A percentile compares a stretch with the other conserved stretches of the same genome.
Evolutionary conservation across 352 stramenopile species (phyloP).

Genomic region (Globisporangium carolinianum): DNA sequence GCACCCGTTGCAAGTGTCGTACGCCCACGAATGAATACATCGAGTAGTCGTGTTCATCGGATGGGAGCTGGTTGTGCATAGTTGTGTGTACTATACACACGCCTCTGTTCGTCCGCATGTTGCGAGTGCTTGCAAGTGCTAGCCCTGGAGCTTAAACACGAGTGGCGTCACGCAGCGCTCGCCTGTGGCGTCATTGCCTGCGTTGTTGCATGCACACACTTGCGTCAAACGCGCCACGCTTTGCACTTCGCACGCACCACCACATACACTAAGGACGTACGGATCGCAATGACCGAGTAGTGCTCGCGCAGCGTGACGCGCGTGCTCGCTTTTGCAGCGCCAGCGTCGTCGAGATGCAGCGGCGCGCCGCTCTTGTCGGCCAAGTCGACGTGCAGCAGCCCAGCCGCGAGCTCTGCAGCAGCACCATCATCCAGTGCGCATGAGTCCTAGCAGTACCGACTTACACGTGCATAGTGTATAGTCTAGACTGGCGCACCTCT

Average conservation of each 20-base stretch:
- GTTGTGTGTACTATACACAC: no score
- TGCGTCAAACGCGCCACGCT: no score
- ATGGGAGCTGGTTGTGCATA: no score
- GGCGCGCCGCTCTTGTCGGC: slow-evolving; percentile 31
- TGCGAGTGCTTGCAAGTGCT: neutral
- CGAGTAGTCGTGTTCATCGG: no score
- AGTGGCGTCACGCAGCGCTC: slow-evolving; percentile 28
- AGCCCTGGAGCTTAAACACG: slow-evolving; percentile 15
- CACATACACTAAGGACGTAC: slow-evolving; percentile 17
- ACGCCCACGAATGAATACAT: no score
- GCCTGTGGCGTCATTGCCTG: slow-evolving; percentile 29
- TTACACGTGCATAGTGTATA: no score
- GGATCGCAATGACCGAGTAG: slow-evolving; percentile 44
- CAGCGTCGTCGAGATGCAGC: slow-evolving; percentile 42
- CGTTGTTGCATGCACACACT: no score
- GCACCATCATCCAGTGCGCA: no score
- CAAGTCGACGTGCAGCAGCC: slow-evolving; percentile 39
- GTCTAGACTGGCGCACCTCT: slow-evolving; percentile 24
- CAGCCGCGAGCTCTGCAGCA: slow-evolving; percentile 33
- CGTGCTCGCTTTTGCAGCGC: slow-evolving; percentile 26
- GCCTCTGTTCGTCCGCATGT: no score
- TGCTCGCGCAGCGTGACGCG: slow-evolving; percentile 35
- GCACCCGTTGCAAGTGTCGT: no score
- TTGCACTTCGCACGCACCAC: neutral
- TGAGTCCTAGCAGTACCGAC: no score